phyloP scores from a whole-genome alignment of 805 yeast genomes.

The Blastobotrys muscicola region DNA sequence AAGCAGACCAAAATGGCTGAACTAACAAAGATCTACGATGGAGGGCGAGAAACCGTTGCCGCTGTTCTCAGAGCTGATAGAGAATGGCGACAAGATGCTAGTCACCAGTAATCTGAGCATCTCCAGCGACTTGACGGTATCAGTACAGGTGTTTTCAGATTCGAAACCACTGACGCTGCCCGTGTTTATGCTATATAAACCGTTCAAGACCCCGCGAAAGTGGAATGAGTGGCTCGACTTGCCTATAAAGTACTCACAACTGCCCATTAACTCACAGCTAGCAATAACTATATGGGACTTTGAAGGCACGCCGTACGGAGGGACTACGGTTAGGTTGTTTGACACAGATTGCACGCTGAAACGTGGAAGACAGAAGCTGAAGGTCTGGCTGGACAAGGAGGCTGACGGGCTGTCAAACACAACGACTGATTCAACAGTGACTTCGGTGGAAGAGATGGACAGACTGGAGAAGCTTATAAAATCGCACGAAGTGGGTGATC shows the following conservation, averaged over 20 bases:
- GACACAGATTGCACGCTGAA: conserved; percentile 51
- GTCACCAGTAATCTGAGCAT: conserved; percentile 31
- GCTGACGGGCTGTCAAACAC: conserved; percentile 25
- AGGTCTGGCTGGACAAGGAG: conserved; percentile 32
- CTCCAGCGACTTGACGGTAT: conserved; percentile 30
- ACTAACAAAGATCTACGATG: conserved; percentile 27
- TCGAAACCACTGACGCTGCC: conserved; percentile 42
- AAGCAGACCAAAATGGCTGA: conserved; percentile 2
- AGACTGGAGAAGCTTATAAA: conserved; percentile 46
- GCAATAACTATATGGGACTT: conserved; percentile 62
- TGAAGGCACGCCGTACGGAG: conserved; percentile 53
- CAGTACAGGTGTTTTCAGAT: conserved; percentile 38
- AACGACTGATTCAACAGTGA: conserved; percentile 21
- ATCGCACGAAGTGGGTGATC: conserved; percentile 59
- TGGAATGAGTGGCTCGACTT: conserved; percentile 71
- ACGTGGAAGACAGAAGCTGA: conserved; percentile 59
- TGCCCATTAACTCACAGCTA: conserved; percentile 54
- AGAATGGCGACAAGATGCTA: conserved; percentile 37
- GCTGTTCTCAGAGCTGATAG: conserved; percentile 38
- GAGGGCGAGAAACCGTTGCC: conserved; percentile 37
- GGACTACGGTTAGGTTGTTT: conserved; percentile 51
- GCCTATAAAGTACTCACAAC: conserved; percentile 61
- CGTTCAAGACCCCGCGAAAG: conserved; percentile 35
- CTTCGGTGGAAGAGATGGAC: conserved; percentile 31
- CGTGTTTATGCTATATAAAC: conserved; percentile 39